Conservation (phyloP, 2,329 filamentous ascomycete species). For the Talaromyces amestolkiae region DNA sequence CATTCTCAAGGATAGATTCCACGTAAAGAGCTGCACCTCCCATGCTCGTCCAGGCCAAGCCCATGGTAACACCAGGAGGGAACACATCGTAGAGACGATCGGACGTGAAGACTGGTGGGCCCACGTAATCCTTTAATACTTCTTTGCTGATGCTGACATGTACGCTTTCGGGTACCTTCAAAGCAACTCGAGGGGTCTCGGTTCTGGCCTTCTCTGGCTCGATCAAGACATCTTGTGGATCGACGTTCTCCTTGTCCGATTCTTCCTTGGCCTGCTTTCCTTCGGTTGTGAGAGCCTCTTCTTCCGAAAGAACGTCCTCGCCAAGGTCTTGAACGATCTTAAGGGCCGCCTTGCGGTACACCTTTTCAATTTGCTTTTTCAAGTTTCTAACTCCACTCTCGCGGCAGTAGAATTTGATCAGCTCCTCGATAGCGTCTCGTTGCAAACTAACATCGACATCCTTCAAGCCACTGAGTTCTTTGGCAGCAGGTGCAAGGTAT, state of each 20-base stretch:
- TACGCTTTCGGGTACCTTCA: slow-evolving; percentile 82
- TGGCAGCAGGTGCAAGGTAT: slow-evolving; percentile 91
- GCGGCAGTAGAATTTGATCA: slow-evolving; percentile 98
- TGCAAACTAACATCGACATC: slow-evolving; percentile 85
- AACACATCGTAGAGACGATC: slow-evolving; percentile 93
- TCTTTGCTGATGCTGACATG: slow-evolving; percentile 83
- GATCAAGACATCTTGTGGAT: slow-evolving; percentile 61
- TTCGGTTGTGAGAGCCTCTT: slow-evolving; percentile 78
- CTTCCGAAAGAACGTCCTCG: slow-evolving; percentile 76
- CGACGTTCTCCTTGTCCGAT: slow-evolving; percentile 58
- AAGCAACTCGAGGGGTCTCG: slow-evolving; percentile 67
- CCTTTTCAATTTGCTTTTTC: slow-evolving; percentile 99
- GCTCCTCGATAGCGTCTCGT: slow-evolving; percentile 84
- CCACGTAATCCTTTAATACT: slow-evolving; percentile 94
- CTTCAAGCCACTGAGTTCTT: slow-evolving; percentile 86
- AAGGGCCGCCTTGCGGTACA: slow-evolving; percentile 93
- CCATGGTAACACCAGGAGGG: slow-evolving; percentile 94
- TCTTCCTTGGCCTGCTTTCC: slow-evolving; percentile 72
- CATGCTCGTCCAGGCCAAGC: slow-evolving; percentile 96
- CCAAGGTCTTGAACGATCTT: slow-evolving; percentile 96
- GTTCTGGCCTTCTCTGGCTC: slow-evolving; percentile 39
- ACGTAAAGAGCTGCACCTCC: slow-evolving; percentile 95
- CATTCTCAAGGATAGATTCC: slow-evolving; percentile 88
- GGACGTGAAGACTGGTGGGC: slow-evolving; percentile 90
- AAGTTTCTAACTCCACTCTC: slow-evolving; percentile 96